A percentile compares a stretch with the other conserved stretches of the same genome.
These are phyloP conservation scores for Chaetothyriales sp. DNA, from an alignment of 2,329 filamentous ascomycete species.

Conservation along the genomic window DNA sequence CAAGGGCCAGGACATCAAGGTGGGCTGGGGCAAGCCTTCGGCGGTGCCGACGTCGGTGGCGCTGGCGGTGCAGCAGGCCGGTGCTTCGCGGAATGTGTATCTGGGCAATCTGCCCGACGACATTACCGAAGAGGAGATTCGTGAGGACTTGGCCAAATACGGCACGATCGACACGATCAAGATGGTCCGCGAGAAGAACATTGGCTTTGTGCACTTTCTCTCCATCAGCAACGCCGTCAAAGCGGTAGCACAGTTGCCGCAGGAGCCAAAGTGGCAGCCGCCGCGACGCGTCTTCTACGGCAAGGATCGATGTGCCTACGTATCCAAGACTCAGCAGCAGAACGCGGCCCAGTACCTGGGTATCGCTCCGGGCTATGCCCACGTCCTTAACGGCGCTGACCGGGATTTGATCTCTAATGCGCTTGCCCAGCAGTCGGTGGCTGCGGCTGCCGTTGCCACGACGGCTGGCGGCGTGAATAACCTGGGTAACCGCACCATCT, in stretches of 20 bases:
- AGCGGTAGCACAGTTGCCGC: slow-evolving; percentile 86
- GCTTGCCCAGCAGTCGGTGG: slow-evolving; percentile 91
- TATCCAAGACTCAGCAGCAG: slow-evolving; percentile 98
- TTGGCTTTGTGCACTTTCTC: slow-evolving; percentile 93
- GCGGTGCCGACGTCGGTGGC: slow-evolving; percentile 95
- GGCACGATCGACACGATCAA: slow-evolving; percentile 95
- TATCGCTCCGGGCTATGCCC: slow-evolving; percentile 90
- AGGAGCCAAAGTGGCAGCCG: slow-evolving; percentile 92
- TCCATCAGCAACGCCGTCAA: slow-evolving; percentile 98
- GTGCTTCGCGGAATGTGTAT: slow-evolving; percentile 93
- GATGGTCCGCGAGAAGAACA: slow-evolving; percentile 93
- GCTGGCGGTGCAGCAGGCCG: slow-evolving; percentile 93
- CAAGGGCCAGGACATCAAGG: slow-evolving; percentile 97
- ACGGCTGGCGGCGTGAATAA: slow-evolving; percentile 96
- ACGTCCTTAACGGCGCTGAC: slow-evolving; percentile 90
- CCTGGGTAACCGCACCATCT: slow-evolving; percentile 91
- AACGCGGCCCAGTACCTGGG: slow-evolving; percentile 96
- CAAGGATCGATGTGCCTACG: slow-evolving; percentile 95
- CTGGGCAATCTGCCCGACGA: slow-evolving; percentile 87
- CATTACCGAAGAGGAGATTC: slow-evolving; percentile 76
- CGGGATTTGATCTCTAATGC: slow-evolving; percentile 94
- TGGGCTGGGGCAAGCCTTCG: slow-evolving; percentile 97
- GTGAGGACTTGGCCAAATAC: slow-evolving; percentile 90
- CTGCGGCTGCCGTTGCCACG: slow-evolving; percentile 88
- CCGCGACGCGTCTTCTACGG: slow-evolving; percentile 95